phyloP scores from a whole-genome alignment of 2,329 filamentous ascomycete genomes.

The Aspergillus novofumigatus region DNA sequence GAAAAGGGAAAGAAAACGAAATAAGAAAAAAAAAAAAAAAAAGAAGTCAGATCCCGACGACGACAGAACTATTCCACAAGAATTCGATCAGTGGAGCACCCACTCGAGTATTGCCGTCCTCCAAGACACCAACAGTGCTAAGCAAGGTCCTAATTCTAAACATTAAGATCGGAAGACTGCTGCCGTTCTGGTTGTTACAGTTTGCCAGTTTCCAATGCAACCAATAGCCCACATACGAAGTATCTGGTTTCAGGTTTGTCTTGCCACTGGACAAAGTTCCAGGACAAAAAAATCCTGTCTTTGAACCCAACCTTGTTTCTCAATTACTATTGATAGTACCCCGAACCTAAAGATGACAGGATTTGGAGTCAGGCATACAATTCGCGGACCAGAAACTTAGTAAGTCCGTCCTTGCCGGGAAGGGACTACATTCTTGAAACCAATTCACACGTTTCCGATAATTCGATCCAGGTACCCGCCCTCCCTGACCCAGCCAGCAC shows the following conservation, averaged over 20 bases:
- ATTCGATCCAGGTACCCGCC: slow-evolving; percentile 19
- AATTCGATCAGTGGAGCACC: background rate
- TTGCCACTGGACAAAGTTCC: background rate
- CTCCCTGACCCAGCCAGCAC: background rate
- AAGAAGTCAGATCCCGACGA: background rate
- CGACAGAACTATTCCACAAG: background rate
- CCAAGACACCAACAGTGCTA: background rate
- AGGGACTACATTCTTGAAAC: background rate
- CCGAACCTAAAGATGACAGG: background rate
- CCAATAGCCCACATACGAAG: background rate
- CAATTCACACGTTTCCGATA: background rate
- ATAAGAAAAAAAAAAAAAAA: too few species aligned
- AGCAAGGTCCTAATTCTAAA: background rate
- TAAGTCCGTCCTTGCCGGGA: background rate
- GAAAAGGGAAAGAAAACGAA: too few species aligned
- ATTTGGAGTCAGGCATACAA: background rate
- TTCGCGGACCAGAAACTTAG: background rate
- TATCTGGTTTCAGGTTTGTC: background rate
- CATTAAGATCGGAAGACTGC: background rate
- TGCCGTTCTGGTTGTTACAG: background rate
- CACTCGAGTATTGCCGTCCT: background rate
- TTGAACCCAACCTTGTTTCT: background rate
- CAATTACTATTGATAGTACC: background rate
- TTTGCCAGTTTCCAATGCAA: background rate
- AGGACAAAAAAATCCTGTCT: background rate